These are phyloP conservation scores for Talaromyces sp. DNA, from an alignment of 2,329 filamentous ascomycete genomes.

Conservation along the genomic window DNA sequence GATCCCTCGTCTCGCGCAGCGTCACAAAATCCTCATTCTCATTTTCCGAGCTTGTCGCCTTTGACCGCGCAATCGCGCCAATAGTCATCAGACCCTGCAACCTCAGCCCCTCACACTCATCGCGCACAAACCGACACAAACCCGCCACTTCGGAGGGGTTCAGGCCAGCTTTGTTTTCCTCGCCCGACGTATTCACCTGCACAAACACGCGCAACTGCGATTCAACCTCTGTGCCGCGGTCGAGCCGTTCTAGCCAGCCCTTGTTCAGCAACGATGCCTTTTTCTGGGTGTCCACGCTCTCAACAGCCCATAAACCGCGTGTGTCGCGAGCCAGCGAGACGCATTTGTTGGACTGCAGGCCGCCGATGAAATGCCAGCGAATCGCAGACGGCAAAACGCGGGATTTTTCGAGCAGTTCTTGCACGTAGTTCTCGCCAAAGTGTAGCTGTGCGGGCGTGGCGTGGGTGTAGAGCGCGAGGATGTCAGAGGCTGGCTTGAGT, in stretches of 20 bases:
- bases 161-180: conserved; percentile 78
- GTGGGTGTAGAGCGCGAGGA: conserved; percentile 68
- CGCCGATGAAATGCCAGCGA: conserved; percentile 95
- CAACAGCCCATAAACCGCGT: conserved; percentile 85
- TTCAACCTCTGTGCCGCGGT: conserved; percentile 23
- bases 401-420: conserved; percentile 84
- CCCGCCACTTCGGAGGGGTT: conserved; percentile 57
- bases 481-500: conserved; percentile 86
- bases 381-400: conserved; percentile 67
- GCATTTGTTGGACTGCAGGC: conserved; percentile 90
- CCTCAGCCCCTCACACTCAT: conserved; percentile 66
- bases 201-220: conserved; percentile 68
- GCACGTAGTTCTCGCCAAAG: conserved; percentile 95
- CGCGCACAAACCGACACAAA: conserved; percentile 65
- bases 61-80: conserved; percentile 82
- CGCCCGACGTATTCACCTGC: conserved; percentile 92
- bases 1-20: conserved; percentile 65
- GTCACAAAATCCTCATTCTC: conserved; percentile 85
- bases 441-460: conserved; percentile 60
- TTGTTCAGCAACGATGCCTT: conserved; percentile 81
- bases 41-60: conserved; percentile 60
- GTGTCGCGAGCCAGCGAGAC: conserved; percentile 75
- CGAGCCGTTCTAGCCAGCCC: conserved; percentile 56
- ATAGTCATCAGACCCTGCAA: conserved; percentile 94
- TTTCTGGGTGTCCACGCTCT: conserved; percentile 80